Percentiles rank a stretch among this genome's conserved stretches.
Evolutionary conservation across 176 grass and related monocot genomes (phyloP).

Genomic region (Avena eriantha): DNA sequence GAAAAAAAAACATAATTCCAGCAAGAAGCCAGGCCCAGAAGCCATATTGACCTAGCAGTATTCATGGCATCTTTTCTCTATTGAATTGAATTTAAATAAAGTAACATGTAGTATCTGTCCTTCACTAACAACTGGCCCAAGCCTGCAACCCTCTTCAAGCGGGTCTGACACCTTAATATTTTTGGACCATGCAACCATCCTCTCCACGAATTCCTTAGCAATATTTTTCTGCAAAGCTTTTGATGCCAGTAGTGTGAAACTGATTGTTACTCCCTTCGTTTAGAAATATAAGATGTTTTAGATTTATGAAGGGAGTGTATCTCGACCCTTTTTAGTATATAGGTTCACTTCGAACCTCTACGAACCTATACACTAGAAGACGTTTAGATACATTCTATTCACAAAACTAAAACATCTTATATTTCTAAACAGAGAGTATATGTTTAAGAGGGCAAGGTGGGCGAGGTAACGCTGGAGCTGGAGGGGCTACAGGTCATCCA

Average conservation of each 20-base stretch:
- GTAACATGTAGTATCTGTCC: slow-evolving; percentile 65
- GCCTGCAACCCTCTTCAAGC: slow-evolving; percentile 92
- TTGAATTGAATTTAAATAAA: neutral
- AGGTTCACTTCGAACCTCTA: too few species aligned
- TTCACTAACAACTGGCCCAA: slow-evolving; percentile 91
- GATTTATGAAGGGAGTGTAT: too few species aligned
- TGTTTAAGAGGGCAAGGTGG: neutral
- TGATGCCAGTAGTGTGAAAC: slow-evolving; percentile 23
- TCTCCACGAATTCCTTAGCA: slow-evolving; percentile 83
- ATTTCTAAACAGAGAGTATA: too few species aligned
- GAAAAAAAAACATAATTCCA: neutral
- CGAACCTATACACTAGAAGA: too few species aligned
- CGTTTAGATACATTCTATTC: too few species aligned
- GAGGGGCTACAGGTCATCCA: too few species aligned
- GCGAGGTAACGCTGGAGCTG: too few species aligned
- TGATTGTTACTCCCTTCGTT: too few species aligned
- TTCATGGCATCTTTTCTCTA: neutral
- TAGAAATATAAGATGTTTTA: too few species aligned
- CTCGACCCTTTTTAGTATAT: too few species aligned
- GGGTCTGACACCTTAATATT: slow-evolving; percentile 95
- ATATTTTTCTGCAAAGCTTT: slow-evolving; percentile 71
- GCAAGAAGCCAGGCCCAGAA: slow-evolving; percentile 3
- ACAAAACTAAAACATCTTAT: too few species aligned
- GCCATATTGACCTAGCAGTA: too few species aligned
- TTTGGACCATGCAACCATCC: slow-evolving; percentile 90